phyloP scores from a whole-genome alignment of 805 yeast species.

The Ogataea methylovora region DNA sequence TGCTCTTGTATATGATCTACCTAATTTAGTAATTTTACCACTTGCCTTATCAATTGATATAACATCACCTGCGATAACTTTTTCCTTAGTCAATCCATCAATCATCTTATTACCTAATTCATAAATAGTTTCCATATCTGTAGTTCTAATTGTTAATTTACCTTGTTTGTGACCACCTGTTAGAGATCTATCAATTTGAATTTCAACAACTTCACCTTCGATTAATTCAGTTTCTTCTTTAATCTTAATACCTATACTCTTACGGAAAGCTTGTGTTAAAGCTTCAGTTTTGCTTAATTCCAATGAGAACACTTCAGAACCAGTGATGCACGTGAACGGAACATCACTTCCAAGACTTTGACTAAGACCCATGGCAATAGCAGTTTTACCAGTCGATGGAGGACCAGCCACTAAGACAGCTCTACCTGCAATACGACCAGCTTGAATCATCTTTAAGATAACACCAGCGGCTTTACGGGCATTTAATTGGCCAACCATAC shows the following conservation, averaged over 20 bases:
- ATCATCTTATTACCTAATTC: conserved; percentile 93
- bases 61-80: conserved; percentile 95
- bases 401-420: conserved; percentile 97
- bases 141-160: conserved; percentile 91
- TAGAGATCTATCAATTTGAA: conserved; percentile 85
- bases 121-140: conserved; percentile 97
- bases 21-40: conserved; percentile 90
- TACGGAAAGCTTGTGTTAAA: conserved; percentile 91
- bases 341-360: conserved; percentile 70
- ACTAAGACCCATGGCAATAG: conserved; percentile 89
- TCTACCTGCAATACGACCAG: conserved; percentile 93
- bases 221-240: conserved; percentile 96
- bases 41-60: conserved; percentile 91
- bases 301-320: conserved; percentile 85
- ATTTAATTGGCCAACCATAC: conserved; percentile 95
- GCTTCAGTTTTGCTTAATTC: conserved; percentile 96
- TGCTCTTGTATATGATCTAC: conserved; percentile 92
- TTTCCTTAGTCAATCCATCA: conserved; percentile 89
- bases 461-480: conserved; percentile 97
- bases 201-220: conserved; percentile 98
- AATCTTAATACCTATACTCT: conserved; percentile 90
- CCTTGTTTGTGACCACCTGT: conserved; percentile 99
- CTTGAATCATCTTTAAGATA: conserved; percentile 85
- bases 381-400: conserved; percentile 98
- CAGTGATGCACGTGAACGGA: conserved; percentile 93